Evolutionary conservation across 139 green algal species (phyloP).

Genomic region (Ettlia oleoabundans): DNA sequence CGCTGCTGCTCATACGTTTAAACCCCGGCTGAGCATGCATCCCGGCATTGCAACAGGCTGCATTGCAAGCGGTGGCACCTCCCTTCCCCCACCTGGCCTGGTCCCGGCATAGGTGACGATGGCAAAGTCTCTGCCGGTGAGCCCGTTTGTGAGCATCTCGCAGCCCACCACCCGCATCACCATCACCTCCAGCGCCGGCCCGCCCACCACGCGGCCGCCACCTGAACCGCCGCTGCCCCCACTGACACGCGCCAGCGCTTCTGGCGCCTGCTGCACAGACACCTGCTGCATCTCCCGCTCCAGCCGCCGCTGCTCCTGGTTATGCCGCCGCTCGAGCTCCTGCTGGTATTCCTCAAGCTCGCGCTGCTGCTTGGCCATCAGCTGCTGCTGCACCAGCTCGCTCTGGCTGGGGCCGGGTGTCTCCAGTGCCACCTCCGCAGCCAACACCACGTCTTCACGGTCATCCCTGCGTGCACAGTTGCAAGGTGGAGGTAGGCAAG

Average conservation of each 20-base stretch:
- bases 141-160: conserved; percentile 16
- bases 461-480: conserved; percentile 35
- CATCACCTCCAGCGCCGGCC: conserved; percentile 13
- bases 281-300: conserved; percentile 2
- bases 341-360: conserved; percentile 18
- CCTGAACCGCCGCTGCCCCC: neutral
- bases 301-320: conserved; percentile 24
- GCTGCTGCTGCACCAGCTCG: conserved; percentile 22
- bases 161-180: conserved; percentile 39
- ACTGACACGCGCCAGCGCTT: conserved; percentile 6
- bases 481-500: neutral
- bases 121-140: conserved; percentile 12
- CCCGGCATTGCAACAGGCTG: too few species aligned
- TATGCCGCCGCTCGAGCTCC: conserved; percentile 9
- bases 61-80: neutral
- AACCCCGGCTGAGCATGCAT: neutral
- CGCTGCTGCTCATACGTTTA: too few species aligned
- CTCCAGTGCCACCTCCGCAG: conserved; percentile 14
- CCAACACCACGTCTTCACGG: conserved; percentile 26
- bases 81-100: neutral
- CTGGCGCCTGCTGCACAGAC: neutral
- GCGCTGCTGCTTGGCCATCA: neutral
- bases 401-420: neutral
- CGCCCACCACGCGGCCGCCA: neutral
- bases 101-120: conserved; percentile 2